Conservation (phyloP, 2,329 filamentous ascomycete species). For the Trichoderma semiorbis region DNA sequence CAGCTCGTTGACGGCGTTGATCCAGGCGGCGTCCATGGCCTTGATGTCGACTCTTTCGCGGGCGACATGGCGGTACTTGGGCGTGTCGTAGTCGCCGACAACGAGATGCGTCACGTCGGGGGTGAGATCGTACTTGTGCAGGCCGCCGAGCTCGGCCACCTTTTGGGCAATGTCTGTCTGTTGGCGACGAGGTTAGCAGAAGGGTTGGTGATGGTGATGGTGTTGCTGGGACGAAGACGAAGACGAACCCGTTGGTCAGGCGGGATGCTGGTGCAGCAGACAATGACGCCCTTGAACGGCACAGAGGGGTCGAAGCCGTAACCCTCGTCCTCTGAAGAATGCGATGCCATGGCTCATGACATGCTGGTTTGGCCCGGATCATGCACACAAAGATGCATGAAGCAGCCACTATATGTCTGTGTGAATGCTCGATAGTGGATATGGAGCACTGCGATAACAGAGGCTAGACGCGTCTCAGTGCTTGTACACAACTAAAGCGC, state of each 20-base stretch:
- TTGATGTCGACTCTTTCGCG: constrained; percentile 82
- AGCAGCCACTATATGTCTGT: not conserved
- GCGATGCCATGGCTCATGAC: constrained; percentile 29
- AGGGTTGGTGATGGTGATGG: not conserved
- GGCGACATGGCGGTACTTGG: constrained; percentile 94
- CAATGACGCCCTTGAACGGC: constrained; percentile 67
- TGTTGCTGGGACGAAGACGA: not conserved
- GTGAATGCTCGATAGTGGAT: not conserved
- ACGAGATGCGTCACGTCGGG: constrained; percentile 93
- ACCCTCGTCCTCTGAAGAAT: constrained; percentile 26
- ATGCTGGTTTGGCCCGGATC: not conserved
- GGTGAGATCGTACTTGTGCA: constrained; percentile 88
- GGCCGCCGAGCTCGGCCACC: constrained; percentile 77
- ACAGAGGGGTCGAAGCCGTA: constrained; percentile 52
- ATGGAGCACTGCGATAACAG: not conserved
- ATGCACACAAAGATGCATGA: not conserved
- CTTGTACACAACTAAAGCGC: constrained; percentile 4
- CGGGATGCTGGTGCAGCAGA: constrained; percentile 85
- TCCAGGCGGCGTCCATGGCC: constrained; percentile 78
- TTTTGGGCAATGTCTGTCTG: constrained; percentile 57
- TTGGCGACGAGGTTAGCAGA: constrained; percentile 30
- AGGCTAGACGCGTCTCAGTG: constrained; percentile 4
- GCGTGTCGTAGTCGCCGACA: constrained; percentile 82
- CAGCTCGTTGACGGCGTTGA: constrained; percentile 71
- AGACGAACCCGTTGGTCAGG: constrained; percentile 70